phyloP scores from a whole-genome alignment of 768 basidiomycete species.

The Chalciporus piperatus region DNA sequence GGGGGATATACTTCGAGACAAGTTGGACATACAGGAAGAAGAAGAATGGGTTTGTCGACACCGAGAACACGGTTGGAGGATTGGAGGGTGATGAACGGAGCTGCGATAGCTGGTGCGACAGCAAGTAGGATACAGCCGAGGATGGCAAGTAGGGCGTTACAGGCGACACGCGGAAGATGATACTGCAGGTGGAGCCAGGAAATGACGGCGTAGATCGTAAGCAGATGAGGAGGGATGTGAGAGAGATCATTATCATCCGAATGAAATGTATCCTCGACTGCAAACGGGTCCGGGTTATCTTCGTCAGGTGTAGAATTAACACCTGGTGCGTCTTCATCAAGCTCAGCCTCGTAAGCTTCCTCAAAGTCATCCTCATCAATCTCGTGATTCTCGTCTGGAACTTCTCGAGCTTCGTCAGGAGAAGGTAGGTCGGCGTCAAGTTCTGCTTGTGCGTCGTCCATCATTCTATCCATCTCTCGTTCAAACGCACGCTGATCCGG shows the following conservation, averaged over 20 bases:
- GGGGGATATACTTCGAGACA: constrained; percentile 23
- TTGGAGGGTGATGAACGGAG: constrained; percentile 18
- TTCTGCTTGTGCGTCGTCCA: too few relatives aligned
- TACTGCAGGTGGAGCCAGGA: constrained; percentile 28
- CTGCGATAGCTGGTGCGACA: constrained; percentile 1
- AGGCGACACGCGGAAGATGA: constrained; percentile 25
- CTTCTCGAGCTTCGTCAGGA: too few relatives aligned
- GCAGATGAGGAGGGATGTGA: constrained; percentile 8
- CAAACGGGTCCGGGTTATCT: not conserved
- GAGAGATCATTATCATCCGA: too few relatives aligned
- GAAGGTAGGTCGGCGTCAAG: too few relatives aligned
- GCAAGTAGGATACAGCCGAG: constrained; percentile 13
- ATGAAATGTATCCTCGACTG: too few relatives aligned
- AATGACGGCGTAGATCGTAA: constrained; percentile 22
- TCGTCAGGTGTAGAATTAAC: too few relatives aligned
- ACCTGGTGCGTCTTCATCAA: too few relatives aligned
- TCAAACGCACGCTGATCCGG: not conserved
- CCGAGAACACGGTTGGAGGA: constrained; percentile 14
- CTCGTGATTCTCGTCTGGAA: too few relatives aligned
- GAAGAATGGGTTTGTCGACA: constrained; percentile 15
- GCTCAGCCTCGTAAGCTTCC: too few relatives aligned
- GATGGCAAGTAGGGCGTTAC: constrained; percentile 19
- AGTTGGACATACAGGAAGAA: constrained; percentile 21
- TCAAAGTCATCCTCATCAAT: too few relatives aligned
- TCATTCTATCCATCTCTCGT: too few relatives aligned